Evolutionary conservation across 1,284 basidiomycete genomes (phyloP), one percentile per base, ranked within the genome.

Genomic region (Polyporus tsugae): DNA sequence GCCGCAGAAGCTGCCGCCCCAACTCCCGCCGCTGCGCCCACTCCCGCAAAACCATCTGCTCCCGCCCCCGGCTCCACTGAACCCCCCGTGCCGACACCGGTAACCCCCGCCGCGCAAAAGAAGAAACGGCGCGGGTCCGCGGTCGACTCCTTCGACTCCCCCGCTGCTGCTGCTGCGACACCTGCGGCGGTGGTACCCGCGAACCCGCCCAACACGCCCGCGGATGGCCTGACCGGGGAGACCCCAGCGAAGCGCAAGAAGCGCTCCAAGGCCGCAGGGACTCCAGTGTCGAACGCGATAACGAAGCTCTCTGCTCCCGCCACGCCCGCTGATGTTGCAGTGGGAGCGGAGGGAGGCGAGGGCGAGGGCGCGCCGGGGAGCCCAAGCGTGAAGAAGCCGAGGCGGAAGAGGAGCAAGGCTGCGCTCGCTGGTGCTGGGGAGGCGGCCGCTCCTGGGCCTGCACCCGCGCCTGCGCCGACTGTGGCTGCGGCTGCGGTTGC

Each of bases 401-500:
- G 86, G 76, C 79, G 82, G 72, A 89, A 85, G 78, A 86, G 83
- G 78, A 78, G 88, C 87, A 77, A 82, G 77, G 52, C 84, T 84
- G 73, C 66, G 64, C 46, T 60, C 70, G 58, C 60, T 62, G 22
- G 59, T 9, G 62, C 60, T 25, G 52, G 64, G 22, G 59, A 44
- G 17, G 60, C 49, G 33, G 68, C 46, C 57, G 38, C 41, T 17
- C 36, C 33, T 22, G 57, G 13, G 7, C 17, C 46, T 17, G 33
- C 29, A 3, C 42, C 55, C 64, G 42, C 59, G 0, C 55, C 63
- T 36, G 59, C 65, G 44, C 58, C 60, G 11, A 63, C 66, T 55
- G 29, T 19, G 25, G 66, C 66, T 25, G 13, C 57, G 3, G 46
- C 35, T 13, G 33, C 59, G 55, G 52, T 6, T 7, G 62, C 67